phyloP scores from a whole-genome alignment of 2,329 filamentous ascomycete genomes.

The Pyrenophora seminiperda region DNA sequence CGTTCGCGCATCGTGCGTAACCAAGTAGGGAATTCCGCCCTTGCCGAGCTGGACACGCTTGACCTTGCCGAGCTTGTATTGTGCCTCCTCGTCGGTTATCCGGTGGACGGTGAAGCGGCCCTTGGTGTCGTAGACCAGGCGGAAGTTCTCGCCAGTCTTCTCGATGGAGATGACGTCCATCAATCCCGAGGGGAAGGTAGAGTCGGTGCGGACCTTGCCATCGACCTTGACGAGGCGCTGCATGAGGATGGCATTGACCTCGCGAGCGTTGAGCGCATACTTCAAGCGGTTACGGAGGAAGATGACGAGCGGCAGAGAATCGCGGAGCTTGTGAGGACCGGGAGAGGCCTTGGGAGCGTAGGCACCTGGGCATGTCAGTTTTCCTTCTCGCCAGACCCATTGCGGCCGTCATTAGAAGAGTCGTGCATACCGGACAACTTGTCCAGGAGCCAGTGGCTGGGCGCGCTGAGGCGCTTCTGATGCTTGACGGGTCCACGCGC shows the following conservation, averaged over 20 bases:
- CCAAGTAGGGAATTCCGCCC: slow-evolving; percentile 99
- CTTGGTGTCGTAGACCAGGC: slow-evolving; percentile 99
- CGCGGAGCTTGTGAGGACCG: slow-evolving; percentile 99
- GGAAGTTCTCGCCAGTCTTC: slow-evolving; percentile 99
- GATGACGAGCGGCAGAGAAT: slow-evolving; percentile 98
- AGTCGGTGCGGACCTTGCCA: slow-evolving; percentile 98
- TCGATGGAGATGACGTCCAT: slow-evolving; percentile 99
- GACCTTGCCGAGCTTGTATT: slow-evolving; percentile 99
- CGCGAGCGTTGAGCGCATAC: slow-evolving; percentile 98
- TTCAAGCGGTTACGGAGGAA: slow-evolving; percentile 82
- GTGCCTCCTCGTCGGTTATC: slow-evolving; percentile 96
- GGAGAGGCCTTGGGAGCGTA: slow-evolving; percentile 70
- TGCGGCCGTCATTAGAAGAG: slow-evolving; percentile 56
- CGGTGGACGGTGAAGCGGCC: slow-evolving; percentile 99
- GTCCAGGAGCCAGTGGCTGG: slow-evolving; percentile 99
- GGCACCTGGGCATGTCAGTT: slow-evolving; percentile 46
- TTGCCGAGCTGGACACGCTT: slow-evolving; percentile 99
- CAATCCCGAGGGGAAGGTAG: slow-evolving; percentile 96
- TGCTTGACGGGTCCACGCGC: slow-evolving; percentile 88
- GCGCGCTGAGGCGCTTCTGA: slow-evolving; percentile 99
- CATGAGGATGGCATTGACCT: slow-evolving; percentile 98
- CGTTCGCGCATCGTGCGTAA: slow-evolving; percentile 99
- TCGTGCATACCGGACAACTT: slow-evolving; percentile 79
- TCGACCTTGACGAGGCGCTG: slow-evolving; percentile 99
- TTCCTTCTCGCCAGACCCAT: slow-evolving; percentile 8